These are phyloP conservation scores for Sophora flavescens DNA, from an alignment of 306 rosid species.

Conservation along the genomic window DNA sequence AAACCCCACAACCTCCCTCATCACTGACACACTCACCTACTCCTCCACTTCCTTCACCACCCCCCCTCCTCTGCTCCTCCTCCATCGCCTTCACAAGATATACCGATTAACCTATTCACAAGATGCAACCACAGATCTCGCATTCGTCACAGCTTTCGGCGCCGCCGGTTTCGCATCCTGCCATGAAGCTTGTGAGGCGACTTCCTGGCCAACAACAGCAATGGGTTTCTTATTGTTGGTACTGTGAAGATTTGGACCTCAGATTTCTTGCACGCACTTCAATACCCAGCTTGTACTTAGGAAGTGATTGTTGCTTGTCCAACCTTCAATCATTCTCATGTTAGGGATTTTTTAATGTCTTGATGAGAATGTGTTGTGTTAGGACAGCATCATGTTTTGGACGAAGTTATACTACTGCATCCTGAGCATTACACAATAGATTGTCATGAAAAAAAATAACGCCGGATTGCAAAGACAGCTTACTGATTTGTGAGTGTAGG, in stretches of 20 bases:
- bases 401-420: conserved; percentile 38
- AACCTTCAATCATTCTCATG: conserved; percentile 43
- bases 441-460: conserved; percentile 9
- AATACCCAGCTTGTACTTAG: conserved; percentile 32
- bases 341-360: conserved; percentile 37
- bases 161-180: no score
- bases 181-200: no score
- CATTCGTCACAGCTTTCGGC: no score
- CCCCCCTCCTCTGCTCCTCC: no score
- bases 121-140: no score
- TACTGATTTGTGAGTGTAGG: conserved; percentile 45
- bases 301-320: conserved; percentile 47
- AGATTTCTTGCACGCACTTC: conserved; percentile 27
- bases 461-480: conserved; percentile 35
- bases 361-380: conserved; percentile 43
- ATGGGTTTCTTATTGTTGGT: conserved; percentile 42
- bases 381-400: conserved; percentile 40
- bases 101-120: no score
- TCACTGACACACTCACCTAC: no score
- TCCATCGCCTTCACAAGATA: no score
- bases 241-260: conserved; percentile 42
- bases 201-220: no score
- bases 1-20: no score
- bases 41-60: no score
- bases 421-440: conserved; percentile 51